A percentile compares a stretch with the other conserved stretches of the same genome.
Evolutionary conservation across 2,329 filamentous ascomycete species (phyloP).

Genomic region (Claviceps cyperi): DNA sequence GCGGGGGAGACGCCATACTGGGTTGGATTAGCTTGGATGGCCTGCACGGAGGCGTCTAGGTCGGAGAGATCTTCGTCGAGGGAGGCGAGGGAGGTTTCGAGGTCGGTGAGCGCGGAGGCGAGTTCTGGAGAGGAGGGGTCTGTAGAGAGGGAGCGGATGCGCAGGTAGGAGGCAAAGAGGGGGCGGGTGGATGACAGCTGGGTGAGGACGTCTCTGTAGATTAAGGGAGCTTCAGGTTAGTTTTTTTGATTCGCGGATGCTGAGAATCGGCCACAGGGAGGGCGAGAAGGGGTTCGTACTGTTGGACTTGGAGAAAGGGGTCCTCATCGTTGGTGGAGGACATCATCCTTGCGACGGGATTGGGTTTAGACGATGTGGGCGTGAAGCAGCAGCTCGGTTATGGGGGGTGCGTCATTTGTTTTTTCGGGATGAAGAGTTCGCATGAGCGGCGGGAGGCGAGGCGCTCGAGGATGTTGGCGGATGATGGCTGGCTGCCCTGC

Average conservation of each 20-base stretch:
- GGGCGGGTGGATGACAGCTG: constrained; percentile 70
- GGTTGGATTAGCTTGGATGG: constrained; percentile 75
- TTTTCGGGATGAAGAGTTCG: background rate
- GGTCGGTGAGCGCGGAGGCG: constrained; percentile 57
- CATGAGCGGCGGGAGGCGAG: too few relatives aligned
- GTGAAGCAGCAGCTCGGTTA: background rate
- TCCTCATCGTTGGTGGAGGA: constrained; percentile 53
- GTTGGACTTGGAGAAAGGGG: constrained; percentile 58
- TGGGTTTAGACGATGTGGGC: background rate
- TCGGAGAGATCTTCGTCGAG: constrained; percentile 78
- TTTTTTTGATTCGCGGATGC: background rate
- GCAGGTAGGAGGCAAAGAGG: constrained; percentile 86
- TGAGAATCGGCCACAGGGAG: background rate
- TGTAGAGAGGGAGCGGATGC: constrained; percentile 76
- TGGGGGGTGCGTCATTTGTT: background rate
- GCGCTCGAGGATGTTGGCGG: too few relatives aligned
- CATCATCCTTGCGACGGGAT: constrained; percentile 37
- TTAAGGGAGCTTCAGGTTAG: background rate
- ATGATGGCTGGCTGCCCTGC: too few relatives aligned
- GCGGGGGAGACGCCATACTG: constrained; percentile 72
- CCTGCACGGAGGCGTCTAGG: constrained; percentile 72
- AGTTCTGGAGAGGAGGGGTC: constrained; percentile 69
- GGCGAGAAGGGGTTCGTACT: constrained; percentile 29
- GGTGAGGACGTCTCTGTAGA: constrained; percentile 59
- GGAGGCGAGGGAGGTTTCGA: constrained; percentile 48